Conservation (phyloP, 768 basidiomycete genomes). For the Collybia sp. region DNA sequence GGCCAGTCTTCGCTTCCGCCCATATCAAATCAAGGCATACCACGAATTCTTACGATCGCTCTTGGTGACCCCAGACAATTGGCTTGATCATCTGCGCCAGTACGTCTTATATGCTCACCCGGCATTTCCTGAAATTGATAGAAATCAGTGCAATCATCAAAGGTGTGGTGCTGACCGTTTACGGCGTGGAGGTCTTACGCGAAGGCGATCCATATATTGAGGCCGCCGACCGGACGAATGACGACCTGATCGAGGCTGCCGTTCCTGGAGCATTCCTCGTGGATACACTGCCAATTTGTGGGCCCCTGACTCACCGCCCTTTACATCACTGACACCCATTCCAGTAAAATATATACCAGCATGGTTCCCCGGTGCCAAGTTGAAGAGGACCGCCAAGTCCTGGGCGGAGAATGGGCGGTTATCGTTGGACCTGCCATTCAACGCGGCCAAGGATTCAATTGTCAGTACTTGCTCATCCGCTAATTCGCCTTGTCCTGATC, state of each 20-base stretch:
- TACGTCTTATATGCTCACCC: constrained; percentile 4
- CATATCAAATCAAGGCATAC: constrained; percentile 10
- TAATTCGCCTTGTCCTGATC: background rate
- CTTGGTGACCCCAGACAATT: constrained; percentile 8
- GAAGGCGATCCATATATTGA: constrained; percentile 4
- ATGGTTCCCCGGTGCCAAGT: background rate
- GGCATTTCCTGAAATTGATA: no score
- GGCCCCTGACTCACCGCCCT: background rate
- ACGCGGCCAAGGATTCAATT: constrained; percentile 4
- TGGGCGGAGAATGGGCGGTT: constrained; percentile 2
- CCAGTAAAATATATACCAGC: background rate
- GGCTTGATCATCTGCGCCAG: constrained; percentile 15
- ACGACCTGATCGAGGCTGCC: background rate
- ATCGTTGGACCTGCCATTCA: constrained; percentile 17
- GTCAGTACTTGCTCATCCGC: background rate
- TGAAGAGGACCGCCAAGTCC: background rate
- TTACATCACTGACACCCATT: background rate
- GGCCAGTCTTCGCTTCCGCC: constrained; percentile 9
- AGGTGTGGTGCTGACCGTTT: constrained; percentile 2
- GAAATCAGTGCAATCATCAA: no score
- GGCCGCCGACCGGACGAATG: background rate
- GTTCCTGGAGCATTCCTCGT: background rate
- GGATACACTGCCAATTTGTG: background rate
- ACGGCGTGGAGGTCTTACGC: constrained; percentile 15
- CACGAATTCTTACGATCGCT: constrained; percentile 13